Evolutionary conservation across 2,329 filamentous ascomycete genomes (phyloP).

Genomic region (Hortaea werneckii): DNA sequence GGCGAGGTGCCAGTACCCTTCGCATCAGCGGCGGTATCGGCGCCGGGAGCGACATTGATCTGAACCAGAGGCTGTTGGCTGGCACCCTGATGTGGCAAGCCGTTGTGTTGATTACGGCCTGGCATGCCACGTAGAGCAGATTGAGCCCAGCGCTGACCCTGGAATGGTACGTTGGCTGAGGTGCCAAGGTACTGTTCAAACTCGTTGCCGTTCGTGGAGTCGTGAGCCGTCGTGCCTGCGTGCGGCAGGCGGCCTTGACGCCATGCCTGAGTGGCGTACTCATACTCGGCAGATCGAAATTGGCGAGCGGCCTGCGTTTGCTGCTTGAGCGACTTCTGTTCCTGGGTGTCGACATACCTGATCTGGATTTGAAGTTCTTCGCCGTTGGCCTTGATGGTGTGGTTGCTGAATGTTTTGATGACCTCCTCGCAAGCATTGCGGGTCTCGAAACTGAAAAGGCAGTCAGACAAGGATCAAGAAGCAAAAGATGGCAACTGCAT

Average conservation of each 20-base stretch:
- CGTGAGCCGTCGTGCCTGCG: slow-evolving; percentile 15
- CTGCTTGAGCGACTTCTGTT: slow-evolving; percentile 93
- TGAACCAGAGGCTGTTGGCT: slow-evolving; percentile 17
- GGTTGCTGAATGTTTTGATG: slow-evolving; percentile 75
- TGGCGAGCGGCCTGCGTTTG: slow-evolving; percentile 90
- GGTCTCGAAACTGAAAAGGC: slow-evolving; percentile 61
- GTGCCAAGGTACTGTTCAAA: slow-evolving; percentile 28
- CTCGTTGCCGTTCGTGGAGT: slow-evolving; percentile 21
- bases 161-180: slow-evolving; percentile 21
- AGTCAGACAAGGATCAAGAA: not conserved
- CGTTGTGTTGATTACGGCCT: slow-evolving; percentile 8
- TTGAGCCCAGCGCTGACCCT: slow-evolving; percentile 27
- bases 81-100: slow-evolving; percentile 15
- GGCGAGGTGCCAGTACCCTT: not conserved
- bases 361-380: slow-evolving; percentile 82
- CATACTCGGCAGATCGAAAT: slow-evolving; percentile 91
- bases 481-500: not conserved
- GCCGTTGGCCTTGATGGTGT: slow-evolving; percentile 45
- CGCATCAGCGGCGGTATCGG: slow-evolving; percentile 3
- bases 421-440: slow-evolving; percentile 86
- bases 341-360: slow-evolving; percentile 90
- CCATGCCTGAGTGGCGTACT: slow-evolving; percentile 24
- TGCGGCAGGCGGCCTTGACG: slow-evolving; percentile 22
- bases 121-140: slow-evolving; percentile 17
- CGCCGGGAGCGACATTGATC: slow-evolving; percentile 11